Base-by-base conservation (phyloP, 108 stramenopile genomes). In the Cyclotella atomus region DNA sequence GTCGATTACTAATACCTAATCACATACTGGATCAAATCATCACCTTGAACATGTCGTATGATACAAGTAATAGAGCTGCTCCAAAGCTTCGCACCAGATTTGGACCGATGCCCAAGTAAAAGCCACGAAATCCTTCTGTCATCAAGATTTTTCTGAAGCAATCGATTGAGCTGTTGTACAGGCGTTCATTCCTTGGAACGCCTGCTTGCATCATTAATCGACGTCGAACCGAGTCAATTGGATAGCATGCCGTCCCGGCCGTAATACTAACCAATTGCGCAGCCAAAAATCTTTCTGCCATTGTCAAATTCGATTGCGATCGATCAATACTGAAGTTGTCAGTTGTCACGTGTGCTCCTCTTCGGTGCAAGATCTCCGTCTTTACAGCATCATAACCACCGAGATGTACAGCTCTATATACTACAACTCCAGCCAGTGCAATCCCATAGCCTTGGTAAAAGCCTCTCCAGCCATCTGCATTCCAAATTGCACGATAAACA, bases 361-460 rank as follows among this genome's bases (percentile, higher is more conserved):
- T 62, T 54, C 81, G 63, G 45, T 82, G 77, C 43, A 79, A 70
- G 28, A 79, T 79, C 74, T 93, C 95, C 52, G 76, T 84, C 70
- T 96, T 96, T 57, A 93, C 78, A 49, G 94, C 94, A 81, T 99
- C 99, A 82, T 97, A 98, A 0, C 97, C 94, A 46, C 99, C 99
- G 60, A 99, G 85, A 87, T 94, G 96, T 32, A 96, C 82, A 8
- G 96, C 93, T 29, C 99, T 88, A 87, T 97, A 98, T 20, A 97
- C 49, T 67, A 97, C 88, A 56, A 97, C 96, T n/a, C 98, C 97
- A 55, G 72, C 70, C 23, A 98, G 73, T 23, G 97, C 96, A 56
- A 96, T 88, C 35, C 96, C 96, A 85, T 98, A 99, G 32, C 99
- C 99, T 72, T 98, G 94, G 85, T 98, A 99, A 25, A 99, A 69